Conservation (phyloP, 1,284 basidiomycete genomes). For the Ustilago shanxiensis region DNA sequence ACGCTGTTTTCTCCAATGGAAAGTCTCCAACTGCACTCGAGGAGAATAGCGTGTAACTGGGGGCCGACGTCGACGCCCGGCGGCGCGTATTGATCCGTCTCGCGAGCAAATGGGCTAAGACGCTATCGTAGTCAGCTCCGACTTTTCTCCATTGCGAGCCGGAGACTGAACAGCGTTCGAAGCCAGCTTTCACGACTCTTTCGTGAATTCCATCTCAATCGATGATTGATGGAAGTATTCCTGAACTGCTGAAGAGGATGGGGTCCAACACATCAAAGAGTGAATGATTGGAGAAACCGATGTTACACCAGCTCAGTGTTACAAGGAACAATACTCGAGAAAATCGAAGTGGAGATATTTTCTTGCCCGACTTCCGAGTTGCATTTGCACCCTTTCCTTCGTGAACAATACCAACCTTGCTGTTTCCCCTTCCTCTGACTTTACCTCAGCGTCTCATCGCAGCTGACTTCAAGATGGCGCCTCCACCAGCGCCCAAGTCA, state of each 20-base stretch:
- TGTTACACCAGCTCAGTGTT: background rate
- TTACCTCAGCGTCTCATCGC: background rate
- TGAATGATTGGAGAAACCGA: background rate
- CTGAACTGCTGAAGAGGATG: background rate
- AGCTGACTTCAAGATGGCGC: conserved; percentile 12
- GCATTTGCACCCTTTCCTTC: background rate
- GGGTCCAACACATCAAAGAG: too few species aligned
- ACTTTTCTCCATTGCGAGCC: background rate
- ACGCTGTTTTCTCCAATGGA: background rate
- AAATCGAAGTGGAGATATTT: background rate
- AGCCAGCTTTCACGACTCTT: conserved; percentile 2
- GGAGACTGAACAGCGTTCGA: background rate
- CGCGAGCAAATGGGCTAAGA: background rate
- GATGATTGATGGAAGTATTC: too few species aligned
- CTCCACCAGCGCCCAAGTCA: conserved; percentile 9
- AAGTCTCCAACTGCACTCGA: background rate
- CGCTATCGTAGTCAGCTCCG: background rate
- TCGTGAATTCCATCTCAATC: too few species aligned
- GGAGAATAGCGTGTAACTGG: background rate
- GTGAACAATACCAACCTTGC: background rate
- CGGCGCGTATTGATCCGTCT: background rate
- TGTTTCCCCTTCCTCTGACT: background rate
- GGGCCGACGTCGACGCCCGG: background rate
- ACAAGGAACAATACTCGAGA: too few species aligned
- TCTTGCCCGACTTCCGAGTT: background rate